A percentile compares a stretch with the other conserved stretches of the same genome.
phyloP scores from a whole-genome alignment of 495 filamentous ascomycete genomes.

The Penicillium coffeae region DNA sequence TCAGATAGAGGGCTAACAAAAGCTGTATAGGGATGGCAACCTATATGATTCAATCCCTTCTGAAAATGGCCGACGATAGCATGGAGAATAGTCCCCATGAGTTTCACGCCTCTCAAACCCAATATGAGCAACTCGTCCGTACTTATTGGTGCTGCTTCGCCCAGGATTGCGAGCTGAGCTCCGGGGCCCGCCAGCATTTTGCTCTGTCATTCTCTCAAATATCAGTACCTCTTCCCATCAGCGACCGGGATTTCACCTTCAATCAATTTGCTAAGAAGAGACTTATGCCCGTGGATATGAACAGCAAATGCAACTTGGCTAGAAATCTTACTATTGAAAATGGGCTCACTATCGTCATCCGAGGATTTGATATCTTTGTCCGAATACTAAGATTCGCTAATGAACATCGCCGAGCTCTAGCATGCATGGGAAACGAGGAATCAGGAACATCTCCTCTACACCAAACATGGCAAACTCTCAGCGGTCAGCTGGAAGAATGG shows the following conservation, averaged over 20 bases:
- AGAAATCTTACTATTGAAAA: constrained; percentile 33
- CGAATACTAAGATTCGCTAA: constrained; percentile 44
- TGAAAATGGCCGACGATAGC: constrained; percentile 42
- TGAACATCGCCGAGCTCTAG: constrained; percentile 34
- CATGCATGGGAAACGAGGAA: constrained; percentile 13
- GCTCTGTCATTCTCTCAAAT: constrained; percentile 43
- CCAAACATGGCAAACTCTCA: constrained; percentile 30
- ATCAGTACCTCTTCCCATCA: constrained; percentile 40
- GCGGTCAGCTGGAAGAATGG: constrained; percentile 42
- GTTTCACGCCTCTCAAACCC: constrained; percentile 36
- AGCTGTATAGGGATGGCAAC: constrained; percentile 39
- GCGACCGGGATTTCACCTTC: constrained; percentile 41
- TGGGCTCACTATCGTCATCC: constrained; percentile 37
- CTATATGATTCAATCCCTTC: constrained; percentile 44
- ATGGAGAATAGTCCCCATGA: constrained; percentile 41
- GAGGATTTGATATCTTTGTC: constrained; percentile 44
- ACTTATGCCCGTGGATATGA: constrained; percentile 38
- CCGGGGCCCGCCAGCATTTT: constrained; percentile 42
- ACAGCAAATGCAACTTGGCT: constrained; percentile 16
- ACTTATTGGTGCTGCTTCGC: constrained; percentile 47
- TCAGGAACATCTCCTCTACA: constrained; percentile 16
- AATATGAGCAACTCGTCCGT: constrained; percentile 43
- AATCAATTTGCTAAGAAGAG: constrained; percentile 22
- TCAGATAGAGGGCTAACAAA: too few species aligned
- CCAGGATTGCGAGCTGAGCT: constrained; percentile 44